These are phyloP conservation scores for Brassica napus DNA, from an alignment of 345 rosid genomes.

Conservation along the genomic window Da-Ae NC_063444.1:3176001-3176500, in stretches of 20 bases:
- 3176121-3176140: conserved; percentile 51
- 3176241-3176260: conserved; percentile 61
- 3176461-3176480: no score
- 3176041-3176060: conserved; percentile 27
- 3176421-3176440: no score
- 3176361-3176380: no score
- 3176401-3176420: no score
- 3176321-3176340: conserved; percentile 38
- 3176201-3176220: conserved; percentile 21
- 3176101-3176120: conserved; percentile 35
- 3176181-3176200: conserved; percentile 69
- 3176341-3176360: no score
- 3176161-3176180: conserved; percentile 43
- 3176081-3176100: conserved; percentile 34
- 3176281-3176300: conserved; percentile 47
- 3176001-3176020: conserved; percentile 43
- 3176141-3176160: conserved; percentile 63
- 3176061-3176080: conserved; percentile 30
- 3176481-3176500: no score
- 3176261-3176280: conserved; percentile 43
- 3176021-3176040: conserved; percentile 40
- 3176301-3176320: conserved; percentile 59
- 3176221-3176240: conserved; percentile 59
- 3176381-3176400: no score
- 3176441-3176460: no score